Conservation (phyloP, 345 rosid species). For the Acer negundo region DNA sequence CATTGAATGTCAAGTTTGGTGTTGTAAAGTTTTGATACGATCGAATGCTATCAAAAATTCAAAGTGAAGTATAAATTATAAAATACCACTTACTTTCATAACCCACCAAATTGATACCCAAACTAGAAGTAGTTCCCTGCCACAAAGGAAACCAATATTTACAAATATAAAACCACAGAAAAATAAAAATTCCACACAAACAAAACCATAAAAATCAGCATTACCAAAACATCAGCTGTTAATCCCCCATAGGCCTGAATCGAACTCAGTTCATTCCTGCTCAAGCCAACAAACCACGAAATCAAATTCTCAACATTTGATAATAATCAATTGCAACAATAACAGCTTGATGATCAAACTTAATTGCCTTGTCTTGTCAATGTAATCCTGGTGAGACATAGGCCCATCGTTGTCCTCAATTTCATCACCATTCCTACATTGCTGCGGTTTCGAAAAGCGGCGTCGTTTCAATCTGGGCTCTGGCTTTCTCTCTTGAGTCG, state of each 20-base stretch:
- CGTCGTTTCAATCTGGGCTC: constrained; percentile 33
- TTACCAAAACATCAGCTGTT: constrained; percentile 53
- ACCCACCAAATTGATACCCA: constrained; percentile 43
- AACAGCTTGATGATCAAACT: constrained; percentile 8
- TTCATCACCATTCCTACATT: constrained; percentile 17
- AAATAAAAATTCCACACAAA: neutral
- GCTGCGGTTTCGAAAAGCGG: constrained; percentile 25
- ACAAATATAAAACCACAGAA: neutral
- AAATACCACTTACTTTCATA: constrained; percentile 51
- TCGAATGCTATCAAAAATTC: neutral
- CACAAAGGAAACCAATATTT: constrained; percentile 12
- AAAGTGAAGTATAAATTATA: neutral
- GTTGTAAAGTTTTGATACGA: neutral
- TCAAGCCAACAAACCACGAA: neutral
- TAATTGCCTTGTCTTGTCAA: constrained; percentile 47
- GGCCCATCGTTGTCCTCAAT: constrained; percentile 43
- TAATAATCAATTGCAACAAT: neutral
- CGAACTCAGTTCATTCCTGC: constrained; percentile 57
- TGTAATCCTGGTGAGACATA: constrained; percentile 65
- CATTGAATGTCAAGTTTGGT: too few relatives aligned
- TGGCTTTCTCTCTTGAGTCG: constrained; percentile 13
- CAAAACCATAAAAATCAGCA: neutral
- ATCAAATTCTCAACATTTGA: neutral
- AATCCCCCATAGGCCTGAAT: constrained; percentile 44
- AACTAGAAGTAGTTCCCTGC: constrained; percentile 41